Percentiles rank a stretch among this genome's conserved stretches.
phyloP scores from a whole-genome alignment of 257 asterid genomes.

The Ilex aquifolium region DNA sequence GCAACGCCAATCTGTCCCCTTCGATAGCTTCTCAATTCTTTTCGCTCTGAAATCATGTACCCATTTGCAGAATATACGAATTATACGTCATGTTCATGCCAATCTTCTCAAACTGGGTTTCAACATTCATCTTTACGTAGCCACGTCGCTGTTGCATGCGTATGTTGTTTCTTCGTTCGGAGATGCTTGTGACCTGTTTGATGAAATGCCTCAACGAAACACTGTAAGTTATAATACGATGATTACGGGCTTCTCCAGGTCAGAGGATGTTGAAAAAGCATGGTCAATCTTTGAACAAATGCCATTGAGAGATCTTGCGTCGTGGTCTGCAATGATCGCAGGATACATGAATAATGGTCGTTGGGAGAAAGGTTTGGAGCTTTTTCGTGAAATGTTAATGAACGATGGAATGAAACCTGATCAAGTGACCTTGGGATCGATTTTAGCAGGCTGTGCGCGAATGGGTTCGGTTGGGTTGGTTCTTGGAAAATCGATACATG shows the following conservation, averaged over 20 bases:
- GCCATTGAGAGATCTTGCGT: slow-evolving; percentile 35
- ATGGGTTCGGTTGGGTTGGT: slow-evolving; percentile 47
- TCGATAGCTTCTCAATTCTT: slow-evolving; percentile 40
- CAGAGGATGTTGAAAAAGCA: slow-evolving; percentile 26
- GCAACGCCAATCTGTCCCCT: slow-evolving; percentile 36
- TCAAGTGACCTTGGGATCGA: slow-evolving; percentile 35
- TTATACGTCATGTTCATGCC: slow-evolving; percentile 50
- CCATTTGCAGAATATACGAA: slow-evolving; percentile 11
- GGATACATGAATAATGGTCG: slow-evolving; percentile 39
- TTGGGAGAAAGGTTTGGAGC: slow-evolving; percentile 33
- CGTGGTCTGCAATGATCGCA: slow-evolving; percentile 57
- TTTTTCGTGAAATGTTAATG: slow-evolving; percentile 43
- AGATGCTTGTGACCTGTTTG: slow-evolving; percentile 48
- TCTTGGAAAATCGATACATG: slow-evolving; percentile 50
- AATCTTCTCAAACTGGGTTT: slow-evolving; percentile 48
- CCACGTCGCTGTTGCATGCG: slow-evolving; percentile 40
- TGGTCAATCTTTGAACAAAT: slow-evolving; percentile 35
- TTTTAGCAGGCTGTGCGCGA: slow-evolving; percentile 38
- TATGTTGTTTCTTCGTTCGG: slow-evolving; percentile 19
- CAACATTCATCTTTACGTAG: slow-evolving; percentile 36
- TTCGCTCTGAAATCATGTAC: slow-evolving; percentile 47
- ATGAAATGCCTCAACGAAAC: slow-evolving; percentile 47
- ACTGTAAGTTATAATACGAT: slow-evolving; percentile 49
- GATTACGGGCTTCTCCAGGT: slow-evolving; percentile 41
- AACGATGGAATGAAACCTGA: slow-evolving; percentile 35